Percentiles rank a stretch among this genome's conserved stretches.
Conservation (phyloP, 177 flowering plant species). For the Vitis hybrid region DNA sequence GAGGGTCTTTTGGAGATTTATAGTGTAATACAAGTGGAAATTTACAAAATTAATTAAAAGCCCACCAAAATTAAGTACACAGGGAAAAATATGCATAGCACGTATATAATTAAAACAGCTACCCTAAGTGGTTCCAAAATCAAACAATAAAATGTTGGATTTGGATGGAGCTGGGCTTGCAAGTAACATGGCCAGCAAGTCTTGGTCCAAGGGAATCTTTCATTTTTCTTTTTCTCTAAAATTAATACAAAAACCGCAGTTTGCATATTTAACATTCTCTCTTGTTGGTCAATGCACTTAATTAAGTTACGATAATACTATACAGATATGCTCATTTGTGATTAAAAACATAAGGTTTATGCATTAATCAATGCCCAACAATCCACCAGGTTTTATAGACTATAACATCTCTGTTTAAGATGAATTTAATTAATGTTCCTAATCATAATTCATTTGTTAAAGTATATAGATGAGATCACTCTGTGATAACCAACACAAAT, state of each 20-base stretch:
- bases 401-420: no score
- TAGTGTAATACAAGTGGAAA: no score
- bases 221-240: not conserved
- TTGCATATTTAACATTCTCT: not conserved
- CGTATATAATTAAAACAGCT: not conserved
- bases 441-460: no score
- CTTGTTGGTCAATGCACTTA: not conserved
- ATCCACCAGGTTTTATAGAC: not conserved
- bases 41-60: no score
- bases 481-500: no score
- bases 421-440: no score
- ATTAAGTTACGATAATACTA: not conserved
- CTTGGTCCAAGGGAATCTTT: not conserved
- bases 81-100: no score
- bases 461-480: no score
- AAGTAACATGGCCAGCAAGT: not conserved
- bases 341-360: not conserved
- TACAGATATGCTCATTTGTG: not conserved
- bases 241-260: not conserved
- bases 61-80: no score
- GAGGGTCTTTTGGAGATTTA: no score
- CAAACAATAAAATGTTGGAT: not conserved
- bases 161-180: not conserved
- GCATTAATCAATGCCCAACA: not conserved
- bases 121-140: not conserved